Evolutionary conservation across 495 filamentous ascomycete species (phyloP).

Genomic region (Xylaria castorea): DNA sequence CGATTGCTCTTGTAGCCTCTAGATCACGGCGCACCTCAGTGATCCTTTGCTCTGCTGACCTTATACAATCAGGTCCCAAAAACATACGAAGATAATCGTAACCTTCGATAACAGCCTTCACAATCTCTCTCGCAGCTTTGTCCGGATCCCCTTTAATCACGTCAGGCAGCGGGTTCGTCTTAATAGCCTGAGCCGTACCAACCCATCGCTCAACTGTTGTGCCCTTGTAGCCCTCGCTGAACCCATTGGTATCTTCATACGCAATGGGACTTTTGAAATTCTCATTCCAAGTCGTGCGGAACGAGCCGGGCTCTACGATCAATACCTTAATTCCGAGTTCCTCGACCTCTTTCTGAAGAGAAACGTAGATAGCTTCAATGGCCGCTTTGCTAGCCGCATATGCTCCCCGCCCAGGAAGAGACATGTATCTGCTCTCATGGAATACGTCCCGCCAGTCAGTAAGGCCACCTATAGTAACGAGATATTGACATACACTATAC

Average conservation of each 20-base stretch:
- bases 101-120: slow-evolving; percentile 40
- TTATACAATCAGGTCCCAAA: slow-evolving; percentile 16
- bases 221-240: slow-evolving; percentile 29
- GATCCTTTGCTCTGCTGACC: slow-evolving; percentile 1
- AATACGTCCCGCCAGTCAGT: not conserved
- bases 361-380: slow-evolving; percentile 47
- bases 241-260: slow-evolving; percentile 30
- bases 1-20: slow-evolving; percentile 17
- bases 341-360: slow-evolving; percentile 47
- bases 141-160: slow-evolving; percentile 46
- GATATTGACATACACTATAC: slow-evolving; percentile 51
- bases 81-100: slow-evolving; percentile 27
- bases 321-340: slow-evolving; percentile 53
- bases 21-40: slow-evolving; percentile 1
- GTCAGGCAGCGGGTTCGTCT: not conserved
- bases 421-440: slow-evolving; percentile 18
- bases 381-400: slow-evolving; percentile 55
- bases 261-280: slow-evolving; percentile 32
- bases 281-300: slow-evolving; percentile 41
- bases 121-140: slow-evolving; percentile 50
- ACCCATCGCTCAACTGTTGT: slow-evolving; percentile 29
- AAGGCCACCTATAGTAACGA: slow-evolving; percentile 19
- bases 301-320: slow-evolving; percentile 57
- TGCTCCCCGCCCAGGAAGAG: slow-evolving; percentile 35
- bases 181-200: not conserved